Evolutionary conservation across 345 rosid species (phyloP), one percentile per base, ranked within the genome.

Genomic region (Citrus medica): DNA sequence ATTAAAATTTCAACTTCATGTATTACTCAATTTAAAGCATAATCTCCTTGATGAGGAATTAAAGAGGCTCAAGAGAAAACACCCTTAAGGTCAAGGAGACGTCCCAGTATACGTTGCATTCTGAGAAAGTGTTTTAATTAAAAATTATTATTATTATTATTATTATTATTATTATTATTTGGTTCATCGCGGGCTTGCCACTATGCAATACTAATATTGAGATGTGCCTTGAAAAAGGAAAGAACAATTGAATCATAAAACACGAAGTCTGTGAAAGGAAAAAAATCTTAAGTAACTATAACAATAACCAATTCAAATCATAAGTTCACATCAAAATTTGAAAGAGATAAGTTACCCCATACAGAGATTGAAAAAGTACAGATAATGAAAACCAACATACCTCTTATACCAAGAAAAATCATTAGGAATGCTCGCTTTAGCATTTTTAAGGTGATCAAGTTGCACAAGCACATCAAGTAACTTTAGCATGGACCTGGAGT

Each of bases 351-450:
- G 28, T 9, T 60, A 60, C 8, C 24, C 69, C 37, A 6, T 76
- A 73, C 28, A 61, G 24, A 33, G 76, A 42, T 38, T 66, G 35
- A 61, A 21, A 65, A 40, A 82, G 40, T 68, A 25, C 12, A 59
- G 53, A 56, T 28, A 77, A 32, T 14, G 40, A 51, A 30, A 46
- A 13, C 28, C 71, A 2, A 6, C 82, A 46, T 89, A 94, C 98
- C 98, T 94, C 84, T 96, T 96, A 78, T 96, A 96, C 99, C 99
- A 96, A 79, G 99, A 91, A 83, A 96, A 96, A 86, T 96, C 99
- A 89, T 96, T 96, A 37, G 98, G 99, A 84, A 96, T 94, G 86
- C 98, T 96, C 80, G 99, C 98, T 85, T 94, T 94, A 74, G 99
- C 98, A 86, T 92, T 96, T 90, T 96, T 96, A 22, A 94, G 98